Evolutionary conservation across 106 monocot species (phyloP).

Genomic region (Allium fistulosum): DNA sequence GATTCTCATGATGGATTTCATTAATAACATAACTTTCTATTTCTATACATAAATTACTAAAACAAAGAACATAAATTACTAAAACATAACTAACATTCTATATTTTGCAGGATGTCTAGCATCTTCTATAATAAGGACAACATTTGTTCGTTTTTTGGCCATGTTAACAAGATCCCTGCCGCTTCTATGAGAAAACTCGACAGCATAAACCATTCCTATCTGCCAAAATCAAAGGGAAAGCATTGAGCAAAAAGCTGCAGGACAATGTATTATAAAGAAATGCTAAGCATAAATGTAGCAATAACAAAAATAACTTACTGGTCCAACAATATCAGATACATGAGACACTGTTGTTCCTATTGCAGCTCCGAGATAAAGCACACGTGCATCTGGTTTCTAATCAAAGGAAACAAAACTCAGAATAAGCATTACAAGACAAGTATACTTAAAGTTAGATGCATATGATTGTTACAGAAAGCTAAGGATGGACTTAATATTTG

Average conservation of each 20-base stretch:
- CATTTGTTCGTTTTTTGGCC: conserved; percentile 79
- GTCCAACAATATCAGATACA: conserved; percentile 94
- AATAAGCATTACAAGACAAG: neutral
- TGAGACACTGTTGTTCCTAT: conserved; percentile 95
- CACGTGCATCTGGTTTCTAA: conserved; percentile 44
- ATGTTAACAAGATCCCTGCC: conserved; percentile 93
- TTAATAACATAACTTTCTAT: too few species aligned
- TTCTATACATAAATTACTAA: too few species aligned
- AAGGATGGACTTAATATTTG: neutral
- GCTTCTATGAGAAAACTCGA: conserved; percentile 96
- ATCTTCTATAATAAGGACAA: conserved; percentile 95
- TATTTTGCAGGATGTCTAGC: conserved; percentile 96
- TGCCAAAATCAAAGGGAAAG: conserved; percentile 14
- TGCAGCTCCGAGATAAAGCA: conserved; percentile 91
- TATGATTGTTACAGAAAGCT: neutral
- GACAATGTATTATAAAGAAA: neutral
- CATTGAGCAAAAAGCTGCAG: neutral
- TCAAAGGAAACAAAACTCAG: neutral
- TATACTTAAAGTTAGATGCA: neutral
- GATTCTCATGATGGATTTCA: too few species aligned
- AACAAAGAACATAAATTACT: too few species aligned
- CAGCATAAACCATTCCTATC: conserved; percentile 93
- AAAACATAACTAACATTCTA: conserved; percentile 46
- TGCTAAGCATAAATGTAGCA: too few species aligned
- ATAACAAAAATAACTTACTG: conserved; percentile 35